Evolutionary conservation across 257 asterid genomes (phyloP).

Genomic region (Solanum gandarillasii): DNA sequence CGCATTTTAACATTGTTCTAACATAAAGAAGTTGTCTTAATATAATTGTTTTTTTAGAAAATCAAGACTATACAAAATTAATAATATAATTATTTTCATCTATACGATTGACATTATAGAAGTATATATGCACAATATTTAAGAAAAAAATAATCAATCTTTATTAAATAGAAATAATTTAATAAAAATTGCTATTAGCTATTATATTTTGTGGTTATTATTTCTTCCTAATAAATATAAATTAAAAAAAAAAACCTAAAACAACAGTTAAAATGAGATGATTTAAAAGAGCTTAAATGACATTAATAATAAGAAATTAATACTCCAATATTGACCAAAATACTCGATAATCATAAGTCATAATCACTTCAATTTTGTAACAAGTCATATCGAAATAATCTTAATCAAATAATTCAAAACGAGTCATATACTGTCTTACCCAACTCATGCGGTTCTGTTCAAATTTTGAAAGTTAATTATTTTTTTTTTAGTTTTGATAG

Average conservation of each 20-base stretch:
- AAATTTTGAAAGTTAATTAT: not conserved
- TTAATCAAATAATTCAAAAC: not conserved
- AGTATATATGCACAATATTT: too few species aligned
- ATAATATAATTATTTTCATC: not conserved
- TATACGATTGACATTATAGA: not conserved
- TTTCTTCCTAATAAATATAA: too few species aligned
- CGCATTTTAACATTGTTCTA: not conserved
- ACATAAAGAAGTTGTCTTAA: not conserved
- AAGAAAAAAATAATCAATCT: too few species aligned
- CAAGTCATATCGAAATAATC: not conserved
- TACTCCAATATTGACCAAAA: not conserved
- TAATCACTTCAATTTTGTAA: not conserved
- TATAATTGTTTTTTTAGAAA: not conserved
- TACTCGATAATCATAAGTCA: not conserved
- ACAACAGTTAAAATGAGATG: not conserved
- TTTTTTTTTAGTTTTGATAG: too few species aligned
- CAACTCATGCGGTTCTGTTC: too few species aligned
- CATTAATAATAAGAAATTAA: too few species aligned
- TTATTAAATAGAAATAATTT: too few species aligned
- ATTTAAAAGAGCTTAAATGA: not conserved
- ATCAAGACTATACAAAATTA: not conserved
- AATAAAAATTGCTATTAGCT: too few species aligned
- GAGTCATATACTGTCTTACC: not conserved
- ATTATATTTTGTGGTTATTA: too few species aligned
- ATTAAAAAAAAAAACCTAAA: not conserved